Percentiles rank a stretch among this genome's conserved stretches.
phyloP scores from a whole-genome alignment of 352 stramenopile species.

The Phytophthora sansomeana region DNA sequence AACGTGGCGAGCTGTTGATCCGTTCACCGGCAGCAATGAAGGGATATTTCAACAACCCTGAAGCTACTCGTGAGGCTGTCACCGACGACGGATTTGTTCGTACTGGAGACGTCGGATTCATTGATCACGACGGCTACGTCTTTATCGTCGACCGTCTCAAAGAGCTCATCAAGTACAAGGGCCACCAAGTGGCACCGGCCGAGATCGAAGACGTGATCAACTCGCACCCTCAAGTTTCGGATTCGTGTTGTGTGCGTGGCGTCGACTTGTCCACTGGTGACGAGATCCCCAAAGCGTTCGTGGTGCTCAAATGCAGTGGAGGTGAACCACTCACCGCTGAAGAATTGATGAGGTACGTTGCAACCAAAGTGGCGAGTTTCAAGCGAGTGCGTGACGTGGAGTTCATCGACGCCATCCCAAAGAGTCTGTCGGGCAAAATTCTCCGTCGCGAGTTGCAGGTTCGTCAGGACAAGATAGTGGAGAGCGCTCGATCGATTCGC shows the following conservation, averaged over 20 bases:
- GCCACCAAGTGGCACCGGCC: slow-evolving; percentile 90
- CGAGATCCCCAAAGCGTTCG: slow-evolving; percentile 89
- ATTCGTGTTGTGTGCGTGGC: slow-evolving; percentile 75
- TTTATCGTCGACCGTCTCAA: slow-evolving; percentile 94
- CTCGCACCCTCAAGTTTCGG: slow-evolving; percentile 72
- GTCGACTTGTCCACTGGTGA: slow-evolving; percentile 79
- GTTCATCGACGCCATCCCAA: slow-evolving; percentile 90
- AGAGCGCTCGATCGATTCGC: slow-evolving; percentile 8
- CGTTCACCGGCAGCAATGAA: slow-evolving; percentile 92
- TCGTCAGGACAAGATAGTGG: slow-evolving; percentile 43
- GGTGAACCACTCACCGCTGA: slow-evolving; percentile 18
- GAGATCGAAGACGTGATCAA: slow-evolving; percentile 93
- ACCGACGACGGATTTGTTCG: slow-evolving; percentile 81
- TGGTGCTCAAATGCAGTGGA: slow-evolving; percentile 70
- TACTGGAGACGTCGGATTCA: slow-evolving; percentile 91
- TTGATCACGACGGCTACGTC: slow-evolving; percentile 92
- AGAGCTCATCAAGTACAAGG: slow-evolving; percentile 96
- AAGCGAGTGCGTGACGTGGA: slow-evolving; percentile 89
- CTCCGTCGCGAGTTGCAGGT: slow-evolving; percentile 84
- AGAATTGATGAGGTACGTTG: slow-evolving; percentile 72
- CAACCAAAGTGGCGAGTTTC: slow-evolving; percentile 78
- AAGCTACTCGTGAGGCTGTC: slow-evolving; percentile 80
- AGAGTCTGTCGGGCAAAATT: slow-evolving; percentile 91
- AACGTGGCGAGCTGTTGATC: slow-evolving; percentile 82
- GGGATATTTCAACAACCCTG: slow-evolving; percentile 87